Conservation (phyloP, 768 basidiomycete species). For the Flagelloscypha sp. region DNA sequence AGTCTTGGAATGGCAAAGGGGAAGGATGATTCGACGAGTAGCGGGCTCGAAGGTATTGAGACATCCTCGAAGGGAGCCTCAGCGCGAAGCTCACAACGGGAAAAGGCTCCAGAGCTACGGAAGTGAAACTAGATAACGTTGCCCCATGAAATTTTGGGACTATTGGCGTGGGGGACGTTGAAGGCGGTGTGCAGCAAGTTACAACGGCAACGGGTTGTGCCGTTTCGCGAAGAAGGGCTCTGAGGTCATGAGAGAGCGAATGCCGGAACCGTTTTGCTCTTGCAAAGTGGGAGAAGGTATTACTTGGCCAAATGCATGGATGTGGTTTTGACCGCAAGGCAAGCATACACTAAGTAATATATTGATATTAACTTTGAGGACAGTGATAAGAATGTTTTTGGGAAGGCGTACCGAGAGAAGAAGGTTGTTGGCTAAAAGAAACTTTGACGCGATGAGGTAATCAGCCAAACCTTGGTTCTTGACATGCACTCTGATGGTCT, state of each 20-base stretch:
- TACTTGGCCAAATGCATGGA: too few species aligned
- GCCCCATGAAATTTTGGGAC: conserved; percentile 69
- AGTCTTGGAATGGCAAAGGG: too few species aligned
- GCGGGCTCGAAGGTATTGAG: conserved; percentile 39
- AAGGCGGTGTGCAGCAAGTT: conserved; percentile 51
- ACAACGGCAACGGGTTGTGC: conserved; percentile 86
- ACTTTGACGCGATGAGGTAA: not conserved
- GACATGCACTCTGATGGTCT: not conserved
- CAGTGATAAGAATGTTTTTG: not conserved
- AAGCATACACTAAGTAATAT: too few species aligned
- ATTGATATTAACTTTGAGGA: not conserved
- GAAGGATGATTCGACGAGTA: too few species aligned
- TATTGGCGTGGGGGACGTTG: conserved; percentile 1
- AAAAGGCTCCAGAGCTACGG: conserved; percentile 81
- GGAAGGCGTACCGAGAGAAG: not conserved
- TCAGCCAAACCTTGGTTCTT: not conserved
- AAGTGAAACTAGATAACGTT: conserved; percentile 89
- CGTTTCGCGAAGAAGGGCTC: conserved; percentile 59
- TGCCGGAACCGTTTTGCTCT: too few species aligned
- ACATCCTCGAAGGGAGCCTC: conserved; percentile 85
- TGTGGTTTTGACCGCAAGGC: too few species aligned
- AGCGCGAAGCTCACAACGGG: conserved; percentile 88
- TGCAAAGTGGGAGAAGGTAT: too few species aligned
- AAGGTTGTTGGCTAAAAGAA: not conserved
- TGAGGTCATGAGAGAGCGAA: too few species aligned